These are phyloP conservation scores for Paramecium pentaurelia DNA, from an alignment of 73 alveolate genomes.

Conservation along the genomic window DNA sequence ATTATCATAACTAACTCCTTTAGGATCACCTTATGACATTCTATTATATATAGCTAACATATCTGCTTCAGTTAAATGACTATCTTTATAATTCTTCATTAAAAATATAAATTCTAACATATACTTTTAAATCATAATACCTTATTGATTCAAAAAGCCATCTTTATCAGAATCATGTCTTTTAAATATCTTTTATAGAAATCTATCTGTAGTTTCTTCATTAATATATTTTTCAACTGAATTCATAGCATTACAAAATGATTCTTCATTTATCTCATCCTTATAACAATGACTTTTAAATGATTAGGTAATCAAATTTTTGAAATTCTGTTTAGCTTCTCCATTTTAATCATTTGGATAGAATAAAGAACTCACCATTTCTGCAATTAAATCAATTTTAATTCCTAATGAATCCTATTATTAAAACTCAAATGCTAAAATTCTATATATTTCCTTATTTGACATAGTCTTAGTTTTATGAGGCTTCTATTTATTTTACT, in stretches of 20 bases:
- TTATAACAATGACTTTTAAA: slow-evolving; percentile 35
- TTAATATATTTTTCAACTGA: slow-evolving; percentile 60
- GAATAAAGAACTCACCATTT: slow-evolving; percentile 57
- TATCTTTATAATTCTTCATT: slow-evolving; percentile 58
- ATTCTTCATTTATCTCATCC: slow-evolving; percentile 52
- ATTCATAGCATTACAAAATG: slow-evolving; percentile 60
- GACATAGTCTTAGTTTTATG: slow-evolving; percentile 30
- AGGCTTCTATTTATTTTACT: background rate
- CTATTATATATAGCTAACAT: slow-evolving; percentile 48
- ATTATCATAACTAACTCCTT: slow-evolving; percentile 56
- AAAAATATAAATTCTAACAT: slow-evolving; percentile 28
- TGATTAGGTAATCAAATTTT: slow-evolving; percentile 13
- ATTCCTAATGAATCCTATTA: slow-evolving; percentile 58
- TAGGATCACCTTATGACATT: slow-evolving; percentile 61
- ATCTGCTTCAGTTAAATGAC: slow-evolving; percentile 45
- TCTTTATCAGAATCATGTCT: slow-evolving; percentile 52
- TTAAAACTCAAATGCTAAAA: slow-evolving; percentile 57
- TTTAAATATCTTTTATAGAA: slow-evolving; percentile 51
- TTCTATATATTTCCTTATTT: slow-evolving; percentile 52
- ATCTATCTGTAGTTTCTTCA: slow-evolving; percentile 60
- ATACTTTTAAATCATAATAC: background rate
- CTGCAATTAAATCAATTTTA: slow-evolving; percentile 54
- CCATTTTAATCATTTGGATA: slow-evolving; percentile 60
- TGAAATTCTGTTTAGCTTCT: slow-evolving; percentile 56
- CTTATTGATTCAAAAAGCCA: slow-evolving; percentile 45